Evolutionary conservation across 2,329 filamentous ascomycete species (phyloP), one percentile per base, ranked within the genome.

Genomic region (Aphanoascus verrucosus): DNA sequence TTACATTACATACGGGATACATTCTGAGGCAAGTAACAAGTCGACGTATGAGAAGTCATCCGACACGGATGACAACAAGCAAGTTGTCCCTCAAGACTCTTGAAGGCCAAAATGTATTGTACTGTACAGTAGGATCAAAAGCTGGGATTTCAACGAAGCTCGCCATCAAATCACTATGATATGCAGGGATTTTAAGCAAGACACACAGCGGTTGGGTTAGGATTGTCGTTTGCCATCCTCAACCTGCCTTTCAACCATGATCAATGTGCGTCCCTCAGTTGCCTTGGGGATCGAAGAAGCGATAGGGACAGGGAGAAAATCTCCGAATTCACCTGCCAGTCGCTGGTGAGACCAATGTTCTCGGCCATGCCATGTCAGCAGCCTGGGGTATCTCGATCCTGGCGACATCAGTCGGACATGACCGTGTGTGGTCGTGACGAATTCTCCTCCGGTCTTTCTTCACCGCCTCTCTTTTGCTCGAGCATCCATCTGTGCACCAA

Each of bases 321-420:
- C 31, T 23, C 44, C 9, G 5, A 8, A 17, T 9, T 48, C 45
- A 32, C 32, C 15, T n/a, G 19, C 23, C 42, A 45, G 43, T 31
- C 23, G 34, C 37, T 23, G 31, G 45, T 48, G 45, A 48, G 37
- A 48, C 45, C 34, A 48, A 48, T 34, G 45, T 31, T 20, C 45
- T 48, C 37, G 45, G 45, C 45, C 45, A 8, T 46, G 45, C 45
- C 45, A 48, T 48, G 45, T 48, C 45, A 48, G 15, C 45, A 35
- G 11, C 3, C 11, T 7, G 11, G 14, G 2, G 44, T 28, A 28
- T 28, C 23, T 28, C 23, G 7, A 28, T 28, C 23, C 23, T 28
- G 23, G 23, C 23, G 23, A 28, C 3, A 45, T 23, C 31, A 32
- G 8, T 46, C 34, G 14, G 32, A 17, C 32, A 28, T 48, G 45